Percentiles rank a stretch among this genome's conserved stretches.
These are phyloP conservation scores for Chaetomium sp. DNA, from an alignment of 2,329 filamentous ascomycete genomes.

Conservation along the genomic window DNA sequence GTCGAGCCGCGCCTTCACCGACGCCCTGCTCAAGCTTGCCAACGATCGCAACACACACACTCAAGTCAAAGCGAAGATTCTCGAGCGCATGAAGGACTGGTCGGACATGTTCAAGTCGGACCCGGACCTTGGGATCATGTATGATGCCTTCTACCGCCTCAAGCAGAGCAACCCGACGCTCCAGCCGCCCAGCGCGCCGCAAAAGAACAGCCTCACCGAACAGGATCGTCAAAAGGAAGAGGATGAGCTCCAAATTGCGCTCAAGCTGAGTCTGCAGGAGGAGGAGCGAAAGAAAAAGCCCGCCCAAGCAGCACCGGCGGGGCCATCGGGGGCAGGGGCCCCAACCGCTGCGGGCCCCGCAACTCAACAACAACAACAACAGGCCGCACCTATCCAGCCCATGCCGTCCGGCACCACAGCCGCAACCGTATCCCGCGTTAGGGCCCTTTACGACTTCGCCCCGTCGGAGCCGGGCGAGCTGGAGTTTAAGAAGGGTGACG, in stretches of 20 bases:
- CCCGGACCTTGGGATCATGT: conserved; percentile 94
- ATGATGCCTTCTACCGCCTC: conserved; percentile 86
- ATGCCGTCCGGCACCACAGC: conserved; percentile 85
- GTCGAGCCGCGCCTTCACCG: conserved; percentile 89
- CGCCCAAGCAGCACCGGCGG: conserved; percentile 43
- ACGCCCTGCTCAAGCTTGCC: conserved; percentile 85
- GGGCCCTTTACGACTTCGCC: conserved; percentile 91
- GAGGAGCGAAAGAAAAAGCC: conserved; percentile 64
- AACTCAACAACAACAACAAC: conserved; percentile 41
- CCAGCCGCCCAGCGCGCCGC: conserved; percentile 87
- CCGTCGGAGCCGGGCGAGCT: conserved; percentile 93
- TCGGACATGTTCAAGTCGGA: conserved; percentile 89
- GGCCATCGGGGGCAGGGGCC: conserved; percentile 44
- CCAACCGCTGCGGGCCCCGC: conserved; percentile 40
- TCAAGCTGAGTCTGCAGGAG: conserved; percentile 90
- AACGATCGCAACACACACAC: conserved; percentile 94
- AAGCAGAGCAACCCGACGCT: conserved; percentile 85
- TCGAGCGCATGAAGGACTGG: conserved; percentile 97
- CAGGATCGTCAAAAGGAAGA: conserved; percentile 92
- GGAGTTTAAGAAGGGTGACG: conserved; percentile 93
- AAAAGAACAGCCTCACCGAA: conserved; percentile 89
- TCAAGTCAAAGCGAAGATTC: conserved; percentile 94
- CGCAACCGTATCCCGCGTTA: conserved; percentile 90
- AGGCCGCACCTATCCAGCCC: conserved; percentile 54
- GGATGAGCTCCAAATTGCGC: conserved; percentile 93